A percentile compares a stretch with the other conserved stretches of the same genome.
phyloP scores from a whole-genome alignment of 1,284 basidiomycete species.

The Irpex rosettiformis region DNA sequence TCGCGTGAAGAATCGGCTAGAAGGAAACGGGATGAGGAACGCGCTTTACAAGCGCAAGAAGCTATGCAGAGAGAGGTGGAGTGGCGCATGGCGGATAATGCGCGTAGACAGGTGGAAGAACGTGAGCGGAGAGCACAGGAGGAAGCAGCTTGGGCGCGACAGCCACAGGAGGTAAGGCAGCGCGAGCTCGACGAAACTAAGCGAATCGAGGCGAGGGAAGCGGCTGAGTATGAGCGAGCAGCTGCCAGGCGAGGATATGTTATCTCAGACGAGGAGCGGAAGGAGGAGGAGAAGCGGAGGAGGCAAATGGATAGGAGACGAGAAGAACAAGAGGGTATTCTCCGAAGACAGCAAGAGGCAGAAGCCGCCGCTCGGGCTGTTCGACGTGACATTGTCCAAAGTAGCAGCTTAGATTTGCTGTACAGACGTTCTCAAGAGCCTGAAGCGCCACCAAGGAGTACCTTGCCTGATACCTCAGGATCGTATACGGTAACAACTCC shows the following conservation, averaged over 20 bases:
- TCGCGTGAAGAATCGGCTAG: constrained; percentile 25
- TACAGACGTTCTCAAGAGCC: constrained; percentile 16
- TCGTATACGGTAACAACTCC: constrained; percentile 14
- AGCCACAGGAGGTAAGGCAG: constrained; percentile 17
- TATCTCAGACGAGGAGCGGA: constrained; percentile 19
- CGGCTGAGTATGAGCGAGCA: constrained; percentile 25
- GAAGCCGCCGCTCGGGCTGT: constrained; percentile 34
- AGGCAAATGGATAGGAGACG: constrained; percentile 29
- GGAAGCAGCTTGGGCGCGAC: constrained; percentile 20
- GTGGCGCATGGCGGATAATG: constrained; percentile 24
- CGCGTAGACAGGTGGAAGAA: constrained; percentile 23
- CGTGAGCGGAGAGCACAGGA: constrained; percentile 20
- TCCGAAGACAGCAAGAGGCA: constrained; percentile 44
- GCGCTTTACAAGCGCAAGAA: constrained; percentile 35
- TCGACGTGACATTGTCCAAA: constrained; percentile 21
- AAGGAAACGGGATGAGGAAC: constrained; percentile 25
- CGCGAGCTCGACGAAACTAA: constrained; percentile 23
- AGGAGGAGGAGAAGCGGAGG: constrained; percentile 24
- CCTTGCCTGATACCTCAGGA: background rate
- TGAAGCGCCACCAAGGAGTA: constrained; percentile 1
- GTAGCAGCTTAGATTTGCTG: constrained; percentile 10
- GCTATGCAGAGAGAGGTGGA: constrained; percentile 34
- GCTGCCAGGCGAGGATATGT: constrained; percentile 22
- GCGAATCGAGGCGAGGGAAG: constrained; percentile 23
- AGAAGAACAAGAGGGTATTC: constrained; percentile 44